These are phyloP conservation scores for Musa troglodytarum DNA, from an alignment of 176 grass and related monocot genomes.

Conservation along the genomic window DNA sequence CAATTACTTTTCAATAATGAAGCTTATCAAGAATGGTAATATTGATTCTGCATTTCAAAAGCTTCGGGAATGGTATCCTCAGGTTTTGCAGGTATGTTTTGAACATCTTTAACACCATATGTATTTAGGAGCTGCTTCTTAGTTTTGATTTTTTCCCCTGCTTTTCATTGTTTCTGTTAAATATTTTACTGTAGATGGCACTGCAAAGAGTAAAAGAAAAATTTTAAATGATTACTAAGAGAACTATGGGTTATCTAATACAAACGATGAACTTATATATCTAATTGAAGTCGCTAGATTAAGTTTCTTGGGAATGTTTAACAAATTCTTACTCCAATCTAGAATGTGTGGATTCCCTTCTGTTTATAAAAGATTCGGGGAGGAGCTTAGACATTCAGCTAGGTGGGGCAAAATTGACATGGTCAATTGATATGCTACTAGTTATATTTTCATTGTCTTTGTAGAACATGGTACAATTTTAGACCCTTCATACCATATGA, in stretches of 20 bases:
- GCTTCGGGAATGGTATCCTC: constrained; percentile 88
- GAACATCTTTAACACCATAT: not conserved
- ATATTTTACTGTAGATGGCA: not conserved
- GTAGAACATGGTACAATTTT: not conserved
- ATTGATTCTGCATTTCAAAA: constrained; percentile 80
- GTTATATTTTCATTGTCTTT: not conserved
- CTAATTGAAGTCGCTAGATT: not conserved
- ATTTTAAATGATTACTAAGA: not conserved
- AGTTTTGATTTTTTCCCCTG: not conserved
- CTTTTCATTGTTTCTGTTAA: not conserved
- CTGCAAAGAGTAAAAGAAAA: not conserved
- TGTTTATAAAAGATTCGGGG: not conserved
- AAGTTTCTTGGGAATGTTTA: not conserved
- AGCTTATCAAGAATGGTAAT: constrained; percentile 92
- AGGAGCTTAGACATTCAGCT: not conserved
- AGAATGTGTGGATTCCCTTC: not conserved
- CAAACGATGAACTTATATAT: not conserved
- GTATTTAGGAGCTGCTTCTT: not conserved
- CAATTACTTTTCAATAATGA: constrained; percentile 37
- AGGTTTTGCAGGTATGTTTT: constrained; percentile 61
- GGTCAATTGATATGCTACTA: not conserved
- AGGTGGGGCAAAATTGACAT: not conserved
- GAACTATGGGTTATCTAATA: not conserved
- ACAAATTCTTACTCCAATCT: not conserved
- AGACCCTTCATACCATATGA: too few species aligned